Evolutionary conservation across 2,329 filamentous ascomycete genomes (phyloP).

Genomic region (Colletotrichum kahawae): DNA sequence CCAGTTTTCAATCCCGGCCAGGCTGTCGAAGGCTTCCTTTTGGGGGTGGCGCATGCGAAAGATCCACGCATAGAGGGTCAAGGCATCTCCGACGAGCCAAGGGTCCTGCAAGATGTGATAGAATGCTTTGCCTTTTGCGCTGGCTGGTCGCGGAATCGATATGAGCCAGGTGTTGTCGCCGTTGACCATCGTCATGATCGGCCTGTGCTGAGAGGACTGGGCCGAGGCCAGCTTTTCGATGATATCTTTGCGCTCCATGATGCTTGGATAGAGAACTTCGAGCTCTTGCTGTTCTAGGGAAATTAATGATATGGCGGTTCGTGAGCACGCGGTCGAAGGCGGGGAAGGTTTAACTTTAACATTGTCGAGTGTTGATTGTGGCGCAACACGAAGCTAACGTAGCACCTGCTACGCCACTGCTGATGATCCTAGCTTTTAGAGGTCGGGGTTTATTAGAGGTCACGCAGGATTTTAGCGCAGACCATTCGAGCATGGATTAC

Average conservation of each 20-base stretch:
- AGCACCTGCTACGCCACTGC: neutral
- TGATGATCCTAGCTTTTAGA: neutral
- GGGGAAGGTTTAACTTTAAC: neutral
- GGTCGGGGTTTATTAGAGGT: neutral
- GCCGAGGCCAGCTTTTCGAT: neutral
- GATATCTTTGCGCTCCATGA: neutral
- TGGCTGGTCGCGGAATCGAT: constrained; percentile 33
- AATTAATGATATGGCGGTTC: neutral
- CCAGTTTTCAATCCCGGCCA: neutral
- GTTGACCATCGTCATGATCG: constrained; percentile 36
- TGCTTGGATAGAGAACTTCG: neutral
- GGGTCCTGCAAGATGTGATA: constrained; percentile 38
- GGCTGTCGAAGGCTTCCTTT: neutral
- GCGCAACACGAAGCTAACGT: neutral
- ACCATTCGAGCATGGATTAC: neutral
- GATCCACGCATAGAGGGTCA: neutral
- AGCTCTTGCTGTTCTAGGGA: accelerated
- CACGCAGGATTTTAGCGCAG: neutral
- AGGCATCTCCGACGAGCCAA: constrained; percentile 31
- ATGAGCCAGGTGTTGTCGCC: constrained; percentile 40
- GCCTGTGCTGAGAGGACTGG: neutral
- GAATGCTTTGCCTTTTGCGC: constrained; percentile 26
- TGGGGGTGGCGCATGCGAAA: neutral
- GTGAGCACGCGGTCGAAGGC: neutral
- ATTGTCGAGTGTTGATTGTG: neutral